Base-by-base conservation (phyloP, 176 grass and related monocot genomes). In the Tuctoria greenei region DNA sequence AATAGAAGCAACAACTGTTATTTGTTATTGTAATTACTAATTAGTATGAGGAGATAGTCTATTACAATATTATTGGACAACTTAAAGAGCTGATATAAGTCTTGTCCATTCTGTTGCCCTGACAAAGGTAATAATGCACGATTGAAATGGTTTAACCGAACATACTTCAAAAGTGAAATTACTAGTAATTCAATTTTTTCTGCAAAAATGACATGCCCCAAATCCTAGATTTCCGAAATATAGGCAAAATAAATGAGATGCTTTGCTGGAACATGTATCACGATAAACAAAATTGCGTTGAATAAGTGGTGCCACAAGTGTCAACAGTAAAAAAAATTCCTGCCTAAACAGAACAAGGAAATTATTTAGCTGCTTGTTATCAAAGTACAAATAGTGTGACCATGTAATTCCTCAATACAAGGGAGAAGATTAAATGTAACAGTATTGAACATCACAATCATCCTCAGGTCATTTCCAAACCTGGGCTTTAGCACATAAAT, bases 401-500 rank as follows among this genome's bases (percentile, higher is more conserved):
- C 37, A 39, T 79, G 14, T 28, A 35, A 66, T 11, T 20, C 42
- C 50, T 54, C 26, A 36, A 44, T 82, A 78, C 60, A 72, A 72
- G 10, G 3, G 21, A 68, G 25, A 67, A 82, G 42, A 54, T 11
- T 73, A 46, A 82, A 66, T 3, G 21, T 82, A 74, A 82, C 73
- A 89, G 20, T 78, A 57, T 63, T 68, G 28, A 76, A 73, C 61
- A 85, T 43, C 59, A 73, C 37, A 87, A 87, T 27, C 59, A 77
- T n/a, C 28, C 11, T 59, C 52, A 65, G 34, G 42, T 18, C 59
- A 64, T 64, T 37, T 43, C 31, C 31, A 8, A 50, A 75, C 6
- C 61, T 66, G 40, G 58, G 58, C 51, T 86, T 81, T 69, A 73
- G 34, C 73, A 85, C 66, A 61, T n/a, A 54, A 76, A 56, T 65